Base-by-base conservation (phyloP, 2,329 filamentous ascomycete genomes). In the Alternaria triticina region DNA sequence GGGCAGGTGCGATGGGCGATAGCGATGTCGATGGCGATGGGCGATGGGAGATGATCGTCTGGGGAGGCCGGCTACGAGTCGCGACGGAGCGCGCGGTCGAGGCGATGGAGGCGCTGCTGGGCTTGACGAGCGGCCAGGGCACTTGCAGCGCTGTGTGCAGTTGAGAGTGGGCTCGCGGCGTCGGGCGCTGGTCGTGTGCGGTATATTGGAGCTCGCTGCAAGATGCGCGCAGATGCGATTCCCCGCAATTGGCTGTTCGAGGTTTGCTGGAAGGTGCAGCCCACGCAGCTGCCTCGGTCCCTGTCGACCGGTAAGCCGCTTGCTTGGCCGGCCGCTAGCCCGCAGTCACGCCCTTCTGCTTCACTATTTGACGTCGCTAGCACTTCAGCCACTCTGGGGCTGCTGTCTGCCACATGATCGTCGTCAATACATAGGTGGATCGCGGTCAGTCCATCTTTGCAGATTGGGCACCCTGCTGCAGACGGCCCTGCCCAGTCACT, bases 171-270 rank as follows among this genome's bases (percentile, higher is more conserved):
- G 36, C 55, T 44, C 33, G 60, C 50, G 60, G 61, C 60, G 57
- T 54, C 46, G 57, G 45, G 59, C 57, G 62, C 51, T 57, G 65
- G 62, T 64, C 62, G 69, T 70, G 66, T 62, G 65, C 57, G 59
- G 57, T 55, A 43, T 30, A 49, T 61, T 57, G 52, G 47, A 50
- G 46, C 54, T 40, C 22, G 36, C 54, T 52, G 45, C 54, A 58
- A 58, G 54, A 54, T 71, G 70, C 70, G 68, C 72, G 65, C 63
- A 70, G 44, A 54, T 62, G 60, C 60, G 60, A 60, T 71, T 66
- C 71, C 72, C 71, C 73, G 72, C 72, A 75, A 74, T 72, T 73
- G 70, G 68, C 64, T 64, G 71, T 59, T 54, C 51, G 61, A 67
- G 62, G 54, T 69, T 68, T 69, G 69, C 67, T 69, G 61, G 52